A percentile compares a stretch with the other conserved stretches of the same genome.
These are phyloP conservation scores for Lyophyllum semitale DNA, from an alignment of 768 basidiomycete species.

Conservation along the genomic window DNA sequence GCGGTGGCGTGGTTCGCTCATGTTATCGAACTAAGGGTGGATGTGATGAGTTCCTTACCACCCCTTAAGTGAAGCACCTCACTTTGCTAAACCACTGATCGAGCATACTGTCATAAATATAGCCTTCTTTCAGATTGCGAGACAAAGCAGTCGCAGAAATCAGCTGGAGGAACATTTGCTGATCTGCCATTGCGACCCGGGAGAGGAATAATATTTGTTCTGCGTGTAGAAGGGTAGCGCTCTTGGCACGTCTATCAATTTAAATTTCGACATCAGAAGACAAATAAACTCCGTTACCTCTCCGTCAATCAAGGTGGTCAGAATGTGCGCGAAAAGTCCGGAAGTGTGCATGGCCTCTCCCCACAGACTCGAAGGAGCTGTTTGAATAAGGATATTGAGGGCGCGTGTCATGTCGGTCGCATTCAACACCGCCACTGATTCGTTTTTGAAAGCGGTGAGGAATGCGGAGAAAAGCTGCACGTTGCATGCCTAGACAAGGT, in stretches of 20 bases:
- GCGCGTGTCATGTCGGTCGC: constrained; percentile 63
- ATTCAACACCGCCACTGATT: constrained; percentile 49
- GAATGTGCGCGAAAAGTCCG: constrained; percentile 66
- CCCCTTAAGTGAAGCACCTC: constrained; percentile 19
- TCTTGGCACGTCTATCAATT: constrained; percentile 28
- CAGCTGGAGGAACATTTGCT: constrained; percentile 68
- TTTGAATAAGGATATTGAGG: constrained; percentile 61
- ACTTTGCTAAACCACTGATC: constrained; percentile 87
- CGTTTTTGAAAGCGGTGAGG: constrained; percentile 48
- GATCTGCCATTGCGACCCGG: constrained; percentile 69
- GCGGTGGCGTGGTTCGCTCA: constrained; percentile 82
- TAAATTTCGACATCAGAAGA: constrained; percentile 3
- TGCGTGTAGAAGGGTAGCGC: constrained; percentile 49
- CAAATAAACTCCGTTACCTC: constrained; percentile 48
- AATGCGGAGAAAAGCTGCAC: constrained; percentile 61
- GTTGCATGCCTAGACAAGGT: constrained; percentile 46
- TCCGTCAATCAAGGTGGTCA: constrained; percentile 63
- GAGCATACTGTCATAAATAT: constrained; percentile 66
- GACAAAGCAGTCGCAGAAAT: constrained; percentile 61
- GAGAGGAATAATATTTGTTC: constrained; percentile 77
- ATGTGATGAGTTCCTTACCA: constrained; percentile 2
- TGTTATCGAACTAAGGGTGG: constrained; percentile 75
- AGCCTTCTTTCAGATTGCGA: constrained; percentile 47
- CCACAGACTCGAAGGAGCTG: constrained; percentile 67
- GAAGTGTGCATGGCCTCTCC: constrained; percentile 72